Base-by-base conservation (phyloP, 164 flowering plant genomes). In the Houttuynia cordata region DNA sequence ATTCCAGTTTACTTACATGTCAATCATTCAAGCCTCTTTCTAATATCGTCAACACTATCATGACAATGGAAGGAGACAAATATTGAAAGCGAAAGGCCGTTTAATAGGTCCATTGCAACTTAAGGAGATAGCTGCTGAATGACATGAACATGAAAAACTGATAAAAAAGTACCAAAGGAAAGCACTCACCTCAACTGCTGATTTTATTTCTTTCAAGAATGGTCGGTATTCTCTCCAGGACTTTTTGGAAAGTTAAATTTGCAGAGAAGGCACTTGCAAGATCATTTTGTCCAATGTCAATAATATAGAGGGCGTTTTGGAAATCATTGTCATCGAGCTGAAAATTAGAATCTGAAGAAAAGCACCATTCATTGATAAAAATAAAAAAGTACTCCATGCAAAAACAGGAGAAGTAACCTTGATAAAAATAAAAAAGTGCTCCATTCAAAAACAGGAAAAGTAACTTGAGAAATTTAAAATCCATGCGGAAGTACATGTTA, bases 221-320 rank as follows among this genome's bases (percentile, higher is more conserved):
- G 47, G 75, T 70, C 14, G 87, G 86, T 53, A 84, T 77, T 56
- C 65, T 75, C 51, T 68, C 50, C 8, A 69, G 54, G 40, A 78
- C 80, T 45, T 72, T 66, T 19, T 61, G 61, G 56, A 69, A 78
- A 4, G 75, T 58, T 9, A 79, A 58, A 55, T 72, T 62, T 39
- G 60, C 68, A 13, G 77, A 62, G 37, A 83, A 71, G 3, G 83
- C 78, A 53, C 53, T 52, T 22, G 72, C 30, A 19, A 81, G 70
- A 62, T 86, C 86, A 63, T 81, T 80, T 23, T 87, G 80, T 47
- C 89, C 86, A 57, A 83, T 80, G 61, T 84, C 88, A 20, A 84
- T 76, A 53, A 62, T 74, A 69, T 78, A 83, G 39, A 84, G 67
- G 13, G 87, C 88, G 57, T 63, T 75, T 15, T 22, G 63, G 61